Conservation (phyloP, 139 green algal species). For the Chlamydomonas sp. region DNA sequence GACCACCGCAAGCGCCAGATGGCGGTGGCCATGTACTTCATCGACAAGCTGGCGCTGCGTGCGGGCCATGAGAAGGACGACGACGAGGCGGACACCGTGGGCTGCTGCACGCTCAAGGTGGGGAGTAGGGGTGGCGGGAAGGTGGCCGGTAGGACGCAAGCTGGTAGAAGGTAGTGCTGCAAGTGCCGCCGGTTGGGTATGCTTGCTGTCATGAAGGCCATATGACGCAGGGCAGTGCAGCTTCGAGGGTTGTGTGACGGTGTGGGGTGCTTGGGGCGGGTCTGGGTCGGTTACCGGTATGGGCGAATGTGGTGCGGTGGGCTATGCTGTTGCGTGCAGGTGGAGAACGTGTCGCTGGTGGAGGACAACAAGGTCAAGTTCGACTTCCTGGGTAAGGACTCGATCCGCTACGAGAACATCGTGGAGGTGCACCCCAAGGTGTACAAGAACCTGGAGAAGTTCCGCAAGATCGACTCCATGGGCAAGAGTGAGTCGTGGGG, state of each 20-base stretch:
- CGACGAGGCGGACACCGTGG: slow-evolving; percentile 99
- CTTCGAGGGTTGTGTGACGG: too few species aligned
- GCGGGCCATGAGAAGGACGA: slow-evolving; percentile 99
- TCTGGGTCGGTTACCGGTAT: too few species aligned
- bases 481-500: slow-evolving; percentile 63
- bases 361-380: slow-evolving; percentile 87
- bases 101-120: slow-evolving; percentile 95
- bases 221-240: too few species aligned
- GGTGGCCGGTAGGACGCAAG: background rate
- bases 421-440: slow-evolving; percentile 87
- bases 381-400: slow-evolving; percentile 99
- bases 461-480: slow-evolving; percentile 61
- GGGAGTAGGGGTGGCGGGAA: background rate
- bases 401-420: slow-evolving; percentile 93
- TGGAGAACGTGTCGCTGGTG: slow-evolving; percentile 87
- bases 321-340: slow-evolving; percentile 42
- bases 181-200: background rate
- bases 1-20: slow-evolving; percentile 86
- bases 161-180: too few species aligned
- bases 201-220: background rate
- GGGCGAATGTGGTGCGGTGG: background rate
- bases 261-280: too few species aligned
- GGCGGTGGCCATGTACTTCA: slow-evolving; percentile 95
- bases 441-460: slow-evolving; percentile 82
- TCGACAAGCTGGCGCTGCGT: slow-evolving; percentile 97